A percentile compares a stretch with the other conserved stretches of the same genome.
phyloP scores from a whole-genome alignment of 345 rosid species.

The Eucalyptus sideroxylon region DNA sequence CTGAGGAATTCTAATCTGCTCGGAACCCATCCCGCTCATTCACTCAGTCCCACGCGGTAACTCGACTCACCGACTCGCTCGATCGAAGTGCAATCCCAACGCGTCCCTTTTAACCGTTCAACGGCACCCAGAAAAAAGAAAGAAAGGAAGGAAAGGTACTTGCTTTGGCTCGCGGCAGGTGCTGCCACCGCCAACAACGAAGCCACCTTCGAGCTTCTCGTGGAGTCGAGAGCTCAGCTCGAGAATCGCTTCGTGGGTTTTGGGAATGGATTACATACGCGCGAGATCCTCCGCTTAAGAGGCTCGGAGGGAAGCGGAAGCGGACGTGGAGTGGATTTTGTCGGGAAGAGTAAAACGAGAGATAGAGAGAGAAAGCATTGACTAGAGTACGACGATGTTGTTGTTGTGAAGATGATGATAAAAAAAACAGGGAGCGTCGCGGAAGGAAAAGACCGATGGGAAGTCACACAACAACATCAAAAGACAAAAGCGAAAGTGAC shows the following conservation, averaged over 20 bases:
- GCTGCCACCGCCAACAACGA: neutral
- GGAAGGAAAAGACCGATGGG: neutral
- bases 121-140: neutral
- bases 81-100: neutral
- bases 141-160: neutral
- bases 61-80: neutral
- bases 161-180: neutral
- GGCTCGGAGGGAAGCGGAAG: neutral
- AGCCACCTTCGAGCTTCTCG: neutral
- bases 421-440: neutral
- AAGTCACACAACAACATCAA: neutral
- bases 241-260: neutral
- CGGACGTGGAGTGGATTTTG: neutral
- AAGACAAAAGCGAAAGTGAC: constrained; percentile 1
- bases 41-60: neutral
- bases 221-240: neutral
- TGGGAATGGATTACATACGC: neutral
- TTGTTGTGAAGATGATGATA: neutral
- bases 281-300: neutral
- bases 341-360: neutral
- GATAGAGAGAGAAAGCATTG: neutral
- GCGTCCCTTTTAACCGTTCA: neutral
- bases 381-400: neutral
- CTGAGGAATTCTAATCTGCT: constrained; percentile 56
- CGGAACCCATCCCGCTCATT: constrained; percentile 22